phyloP scores from a whole-genome alignment of 371 early-diverging fungal species.

The Mucor irregularis region DNA sequence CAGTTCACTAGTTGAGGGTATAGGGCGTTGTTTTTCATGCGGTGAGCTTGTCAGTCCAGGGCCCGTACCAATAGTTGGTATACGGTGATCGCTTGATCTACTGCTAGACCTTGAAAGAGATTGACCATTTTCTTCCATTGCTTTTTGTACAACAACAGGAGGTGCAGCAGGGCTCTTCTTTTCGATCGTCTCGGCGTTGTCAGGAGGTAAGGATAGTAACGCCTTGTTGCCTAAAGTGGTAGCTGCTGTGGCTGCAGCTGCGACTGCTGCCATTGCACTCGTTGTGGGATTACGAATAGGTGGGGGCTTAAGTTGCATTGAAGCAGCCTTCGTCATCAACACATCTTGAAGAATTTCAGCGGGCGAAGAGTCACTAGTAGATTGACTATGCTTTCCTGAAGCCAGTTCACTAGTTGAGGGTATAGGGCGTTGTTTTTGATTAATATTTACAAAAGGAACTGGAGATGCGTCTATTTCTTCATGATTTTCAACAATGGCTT shows the following conservation, averaged over 20 bases:
- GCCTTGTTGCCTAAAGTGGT: not conserved
- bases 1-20: constrained; percentile 22
- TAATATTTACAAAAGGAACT: constrained; percentile 18
- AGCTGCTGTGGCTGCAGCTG: constrained; percentile 8
- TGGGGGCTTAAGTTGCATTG: constrained; percentile 45
- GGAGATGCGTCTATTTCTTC: not conserved
- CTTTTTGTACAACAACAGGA: too few relatives aligned
- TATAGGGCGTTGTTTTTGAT: constrained; percentile 6
- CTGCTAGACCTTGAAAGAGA: not conserved
- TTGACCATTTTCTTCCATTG: not conserved
- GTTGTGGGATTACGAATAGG: constrained; percentile 23
- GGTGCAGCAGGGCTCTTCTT: too few relatives aligned
- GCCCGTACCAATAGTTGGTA: constrained; percentile 14
- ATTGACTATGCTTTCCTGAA: constrained; percentile 23
- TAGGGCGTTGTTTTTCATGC: constrained; percentile 2
- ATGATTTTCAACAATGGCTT: not conserved
- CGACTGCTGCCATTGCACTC: not conserved
- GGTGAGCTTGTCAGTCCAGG: constrained; percentile 15
- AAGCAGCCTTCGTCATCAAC: constrained; percentile 36
- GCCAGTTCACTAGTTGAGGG: constrained; percentile 26
- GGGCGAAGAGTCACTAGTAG: constrained; percentile 11
- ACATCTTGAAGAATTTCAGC: constrained; percentile 35
- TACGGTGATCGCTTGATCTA: constrained; percentile 1
- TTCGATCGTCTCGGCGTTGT: not conserved
- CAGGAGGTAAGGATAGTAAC: not conserved